These are phyloP conservation scores for Xerocomus minutiporus DNA, from an alignment of 1,284 basidiomycete genomes.

Conservation along the genomic window DNA sequence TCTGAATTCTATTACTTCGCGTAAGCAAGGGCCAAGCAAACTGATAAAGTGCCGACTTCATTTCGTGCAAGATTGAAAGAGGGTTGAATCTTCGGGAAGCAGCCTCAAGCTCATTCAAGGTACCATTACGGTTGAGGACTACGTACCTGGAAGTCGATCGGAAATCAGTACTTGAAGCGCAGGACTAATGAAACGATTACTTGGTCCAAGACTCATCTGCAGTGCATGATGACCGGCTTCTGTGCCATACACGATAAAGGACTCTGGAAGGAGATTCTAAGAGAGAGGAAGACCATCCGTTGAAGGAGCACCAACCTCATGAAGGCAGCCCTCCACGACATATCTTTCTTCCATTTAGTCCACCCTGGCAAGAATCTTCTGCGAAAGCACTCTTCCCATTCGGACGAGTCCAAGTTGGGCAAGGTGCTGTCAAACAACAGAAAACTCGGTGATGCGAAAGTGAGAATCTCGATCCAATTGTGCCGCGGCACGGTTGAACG, in stretches of 20 bases:
- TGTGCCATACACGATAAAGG: conserved; percentile 61
- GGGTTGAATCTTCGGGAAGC: conserved; percentile 66
- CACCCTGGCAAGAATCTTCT: conserved; percentile 69
- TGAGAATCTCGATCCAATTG: conserved; percentile 71
- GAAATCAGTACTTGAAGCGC: conserved; percentile 5
- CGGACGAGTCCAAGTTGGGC: conserved; percentile 55
- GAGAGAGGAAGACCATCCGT: background rate
- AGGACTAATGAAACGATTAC: conserved; percentile 35
- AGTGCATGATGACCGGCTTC: conserved; percentile 63
- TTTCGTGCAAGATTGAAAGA: conserved; percentile 59
- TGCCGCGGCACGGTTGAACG: conserved; percentile 59
- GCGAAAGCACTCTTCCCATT: conserved; percentile 70
- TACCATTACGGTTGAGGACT: conserved; percentile 66
- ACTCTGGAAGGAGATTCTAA: conserved; percentile 37
- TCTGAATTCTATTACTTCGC: conserved; percentile 47
- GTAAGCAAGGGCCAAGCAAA: conserved; percentile 1
- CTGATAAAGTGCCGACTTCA: conserved; percentile 50
- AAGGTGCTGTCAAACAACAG: conserved; percentile 62
- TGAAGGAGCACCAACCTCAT: conserved; percentile 43
- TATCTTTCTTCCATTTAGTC: conserved; percentile 61
- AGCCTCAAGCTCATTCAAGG: conserved; percentile 63
- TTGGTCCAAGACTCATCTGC: conserved; percentile 77
- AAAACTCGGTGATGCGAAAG: conserved; percentile 52
- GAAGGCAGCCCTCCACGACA: conserved; percentile 57
- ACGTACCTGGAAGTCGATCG: conserved; percentile 51